Evolutionary conservation across 768 basidiomycete genomes (phyloP), one percentile per base, ranked within the genome.

Genomic region (Lactifluus subvellereus): DNA sequence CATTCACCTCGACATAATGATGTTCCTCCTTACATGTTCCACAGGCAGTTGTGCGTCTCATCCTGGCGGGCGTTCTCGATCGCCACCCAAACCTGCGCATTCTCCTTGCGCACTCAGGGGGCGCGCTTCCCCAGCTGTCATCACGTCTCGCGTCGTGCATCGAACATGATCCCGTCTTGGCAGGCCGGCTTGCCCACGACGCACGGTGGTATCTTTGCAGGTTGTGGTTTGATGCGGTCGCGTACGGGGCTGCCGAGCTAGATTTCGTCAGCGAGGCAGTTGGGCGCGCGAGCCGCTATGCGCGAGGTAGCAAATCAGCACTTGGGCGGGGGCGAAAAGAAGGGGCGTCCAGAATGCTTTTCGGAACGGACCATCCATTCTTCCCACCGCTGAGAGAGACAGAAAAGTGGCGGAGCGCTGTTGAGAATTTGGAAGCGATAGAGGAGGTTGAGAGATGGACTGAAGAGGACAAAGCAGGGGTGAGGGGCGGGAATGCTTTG

Each of bases 291-390:
- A 75, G 69, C 8, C 72, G 74, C 51, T 87, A 83, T 73, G 68
- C 60, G 13, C 20, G 37, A 30, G 62, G 49, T 11, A 50, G 62
- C 13, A 48, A 66, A 30, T 68, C 58, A 11, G 62, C 68, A 64
- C 58, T 40, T 62, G 64, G 32, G 67, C 61, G 30, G 69, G 75
- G 77, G 65, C 72, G 80, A 67, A 77, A 74, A 62, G 45, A 74
- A 54, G 87, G 87, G 38, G 86, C 82, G 64, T 75, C 76, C 61
- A 77, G 81, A 68, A 81, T 91, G 78, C 70, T 93, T 42, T 94
- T 91, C 68, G 92, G 92, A 22, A 93, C 91, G 35, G 92, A 94
- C 71, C 89, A 94, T 72, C 92, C 91, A 0, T 94, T 94, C 79
- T 94, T 94, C 76, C 93, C 92, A 16, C 93, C 92, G 2, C 79